Conservation (phyloP, 192 early-diverging fungal genomes). For the Podila clonocystis region DNA sequence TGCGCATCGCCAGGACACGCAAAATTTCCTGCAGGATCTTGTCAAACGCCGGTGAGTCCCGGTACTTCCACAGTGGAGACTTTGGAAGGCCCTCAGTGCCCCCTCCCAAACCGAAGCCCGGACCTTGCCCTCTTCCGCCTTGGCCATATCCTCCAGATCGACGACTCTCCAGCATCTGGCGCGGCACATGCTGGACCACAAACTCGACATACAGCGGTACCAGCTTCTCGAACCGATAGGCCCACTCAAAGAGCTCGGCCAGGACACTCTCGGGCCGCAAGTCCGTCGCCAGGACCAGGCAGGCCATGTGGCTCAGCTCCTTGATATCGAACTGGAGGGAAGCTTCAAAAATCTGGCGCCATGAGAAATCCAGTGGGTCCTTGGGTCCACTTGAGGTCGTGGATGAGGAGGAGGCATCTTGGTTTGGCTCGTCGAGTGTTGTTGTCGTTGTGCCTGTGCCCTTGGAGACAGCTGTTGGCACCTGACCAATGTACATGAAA, state of each 20-base stretch:
- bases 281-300: conserved; percentile 15
- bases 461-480: conserved; percentile 3
- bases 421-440: neutral
- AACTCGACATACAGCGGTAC: conserved; percentile 32
- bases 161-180: neutral
- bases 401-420: neutral
- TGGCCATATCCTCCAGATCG: neutral
- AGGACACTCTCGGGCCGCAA: conserved; percentile 11
- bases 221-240: conserved; percentile 16
- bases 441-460: neutral
- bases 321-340: conserved; percentile 16
- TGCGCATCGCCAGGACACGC: neutral
- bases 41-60: neutral
- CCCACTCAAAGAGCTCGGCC: conserved; percentile 40
- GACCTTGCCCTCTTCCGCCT: neutral
- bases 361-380: conserved; percentile 12
- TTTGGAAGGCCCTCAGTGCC: neutral
- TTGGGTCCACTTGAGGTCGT: neutral
- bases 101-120: neutral
- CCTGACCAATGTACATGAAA: conserved; percentile 47
- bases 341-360: conserved; percentile 30
- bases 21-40: neutral
- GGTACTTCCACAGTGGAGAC: neutral
- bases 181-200: conserved; percentile 23
- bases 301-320: conserved; percentile 17